Percentiles rank a stretch among this genome's conserved stretches.
phyloP scores from a whole-genome alignment of 345 rosid species.

The Lagerstroemia speciosa region DNA sequence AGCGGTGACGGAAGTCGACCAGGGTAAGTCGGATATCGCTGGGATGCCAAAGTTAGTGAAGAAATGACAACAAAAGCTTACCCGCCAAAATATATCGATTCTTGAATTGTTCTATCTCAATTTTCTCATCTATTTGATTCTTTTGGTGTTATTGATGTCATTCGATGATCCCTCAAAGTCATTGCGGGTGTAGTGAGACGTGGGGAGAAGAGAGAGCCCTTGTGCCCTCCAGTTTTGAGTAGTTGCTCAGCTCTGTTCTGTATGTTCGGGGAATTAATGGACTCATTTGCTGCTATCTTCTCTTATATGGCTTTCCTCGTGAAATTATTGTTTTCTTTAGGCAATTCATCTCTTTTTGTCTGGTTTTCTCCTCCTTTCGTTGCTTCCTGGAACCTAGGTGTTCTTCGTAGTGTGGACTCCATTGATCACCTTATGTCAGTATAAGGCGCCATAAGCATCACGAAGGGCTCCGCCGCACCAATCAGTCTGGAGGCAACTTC shows the following conservation, averaged over 20 bases:
- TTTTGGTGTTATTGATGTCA: conserved; percentile 1
- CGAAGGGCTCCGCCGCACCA: too few relatives aligned
- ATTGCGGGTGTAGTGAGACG: neutral
- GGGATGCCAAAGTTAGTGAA: conserved; percentile 24
- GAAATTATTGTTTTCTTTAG: neutral
- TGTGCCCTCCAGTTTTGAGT: conserved; percentile 6
- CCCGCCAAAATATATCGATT: neutral
- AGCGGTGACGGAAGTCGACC: conserved; percentile 56
- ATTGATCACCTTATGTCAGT: neutral
- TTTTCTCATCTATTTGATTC: neutral
- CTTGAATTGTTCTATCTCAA: neutral
- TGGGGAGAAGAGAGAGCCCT: neutral
- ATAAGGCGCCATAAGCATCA: too few relatives aligned
- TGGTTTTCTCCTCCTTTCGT: neutral
- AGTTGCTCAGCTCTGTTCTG: neutral
- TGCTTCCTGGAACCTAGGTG: neutral
- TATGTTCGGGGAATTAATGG: neutral
- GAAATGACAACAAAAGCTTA: conserved; percentile 1
- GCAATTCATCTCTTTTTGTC: neutral
- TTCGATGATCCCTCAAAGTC: neutral
- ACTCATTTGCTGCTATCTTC: neutral
- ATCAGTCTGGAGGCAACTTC: too few relatives aligned
- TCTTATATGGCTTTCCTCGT: neutral
- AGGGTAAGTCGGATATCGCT: conserved; percentile 51
- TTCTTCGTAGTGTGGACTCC: neutral